Percentiles rank a stretch among this genome's conserved stretches.
Evolutionary conservation across 2,329 filamentous ascomycete genomes (phyloP).

Genomic region (Calonectria pauciramosa): DNA sequence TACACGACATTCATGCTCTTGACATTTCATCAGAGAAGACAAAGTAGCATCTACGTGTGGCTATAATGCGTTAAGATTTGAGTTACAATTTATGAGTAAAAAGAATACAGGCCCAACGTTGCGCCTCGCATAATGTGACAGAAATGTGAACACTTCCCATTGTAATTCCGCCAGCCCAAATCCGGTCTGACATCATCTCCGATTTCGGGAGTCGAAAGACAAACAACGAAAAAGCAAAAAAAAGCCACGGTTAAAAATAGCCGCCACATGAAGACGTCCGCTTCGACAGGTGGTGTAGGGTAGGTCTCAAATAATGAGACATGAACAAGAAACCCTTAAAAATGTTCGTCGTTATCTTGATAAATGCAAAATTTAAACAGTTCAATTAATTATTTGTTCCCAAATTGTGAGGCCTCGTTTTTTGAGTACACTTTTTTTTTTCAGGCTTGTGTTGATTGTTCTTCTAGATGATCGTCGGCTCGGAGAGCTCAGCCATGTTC

Average conservation of each 20-base stretch:
- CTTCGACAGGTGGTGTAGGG: neutral
- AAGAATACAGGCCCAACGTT: slow-evolving; percentile 3
- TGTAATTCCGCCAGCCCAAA: too few species aligned
- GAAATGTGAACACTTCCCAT: neutral
- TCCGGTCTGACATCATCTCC: neutral
- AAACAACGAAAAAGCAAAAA: neutral
- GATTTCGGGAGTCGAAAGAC: neutral
- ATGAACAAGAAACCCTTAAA: neutral
- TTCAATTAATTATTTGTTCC: neutral
- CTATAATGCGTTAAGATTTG: neutral
- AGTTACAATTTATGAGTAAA: neutral
- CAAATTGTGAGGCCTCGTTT: too few species aligned
- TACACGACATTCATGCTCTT: slow-evolving; percentile 9
- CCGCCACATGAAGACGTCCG: neutral
- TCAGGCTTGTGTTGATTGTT: neutral
- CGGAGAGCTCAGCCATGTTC: too few species aligned
- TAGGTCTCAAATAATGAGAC: neutral
- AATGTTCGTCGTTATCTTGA: neutral
- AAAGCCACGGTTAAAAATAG: neutral
- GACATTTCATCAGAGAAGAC: neutral
- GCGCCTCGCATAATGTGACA: neutral
- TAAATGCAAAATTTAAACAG: neutral
- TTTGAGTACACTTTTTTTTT: too few species aligned
- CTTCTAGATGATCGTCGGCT: neutral
- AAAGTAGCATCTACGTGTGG: neutral